Conservation (phyloP, 129 eudicot genomes). For the Deinandra increscens region DNA sequence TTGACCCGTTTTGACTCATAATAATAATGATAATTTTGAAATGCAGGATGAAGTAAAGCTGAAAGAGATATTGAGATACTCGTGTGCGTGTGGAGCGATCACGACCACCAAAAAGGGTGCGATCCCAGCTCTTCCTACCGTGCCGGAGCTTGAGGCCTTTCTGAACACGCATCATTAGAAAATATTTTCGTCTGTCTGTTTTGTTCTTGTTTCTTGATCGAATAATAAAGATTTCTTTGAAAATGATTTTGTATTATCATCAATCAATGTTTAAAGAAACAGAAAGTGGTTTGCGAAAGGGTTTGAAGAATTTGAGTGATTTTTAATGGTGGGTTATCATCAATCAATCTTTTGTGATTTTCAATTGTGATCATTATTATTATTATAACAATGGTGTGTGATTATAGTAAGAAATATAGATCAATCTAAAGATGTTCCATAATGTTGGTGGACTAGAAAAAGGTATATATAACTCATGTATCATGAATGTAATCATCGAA, state of each 20-base stretch:
- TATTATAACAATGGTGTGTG: too few relatives aligned
- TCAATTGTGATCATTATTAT: too few relatives aligned
- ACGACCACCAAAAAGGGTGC: conserved; percentile 98
- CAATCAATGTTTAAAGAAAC: conserved; percentile 25
- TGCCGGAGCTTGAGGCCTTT: conserved; percentile 51
- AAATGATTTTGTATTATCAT: conserved; percentile 31
- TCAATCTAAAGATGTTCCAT: too few relatives aligned
- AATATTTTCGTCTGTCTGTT: background rate
- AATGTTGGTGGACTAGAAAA: too few relatives aligned
- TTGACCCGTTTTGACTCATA: background rate
- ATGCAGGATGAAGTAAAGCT: conserved; percentile 65
- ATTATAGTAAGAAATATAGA: too few relatives aligned
- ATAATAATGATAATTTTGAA: background rate
- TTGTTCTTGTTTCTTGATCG: conserved; percentile 6
- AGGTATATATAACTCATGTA: too few relatives aligned
- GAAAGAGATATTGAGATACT: conserved; percentile 60
- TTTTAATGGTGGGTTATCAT: background rate
- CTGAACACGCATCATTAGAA: conserved; percentile 32
- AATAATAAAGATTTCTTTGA: conserved; percentile 23
- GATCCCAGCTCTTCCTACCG: conserved; percentile 91
- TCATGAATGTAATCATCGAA: too few relatives aligned
- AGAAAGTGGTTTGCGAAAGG: background rate
- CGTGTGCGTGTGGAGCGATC: conserved; percentile 97
- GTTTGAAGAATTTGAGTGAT: conserved; percentile 9
- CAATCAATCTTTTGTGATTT: too few relatives aligned